Evolutionary conservation across 805 yeast genomes (phyloP), one percentile per base, ranked within the genome.

Genomic region (Candida alai): DNA sequence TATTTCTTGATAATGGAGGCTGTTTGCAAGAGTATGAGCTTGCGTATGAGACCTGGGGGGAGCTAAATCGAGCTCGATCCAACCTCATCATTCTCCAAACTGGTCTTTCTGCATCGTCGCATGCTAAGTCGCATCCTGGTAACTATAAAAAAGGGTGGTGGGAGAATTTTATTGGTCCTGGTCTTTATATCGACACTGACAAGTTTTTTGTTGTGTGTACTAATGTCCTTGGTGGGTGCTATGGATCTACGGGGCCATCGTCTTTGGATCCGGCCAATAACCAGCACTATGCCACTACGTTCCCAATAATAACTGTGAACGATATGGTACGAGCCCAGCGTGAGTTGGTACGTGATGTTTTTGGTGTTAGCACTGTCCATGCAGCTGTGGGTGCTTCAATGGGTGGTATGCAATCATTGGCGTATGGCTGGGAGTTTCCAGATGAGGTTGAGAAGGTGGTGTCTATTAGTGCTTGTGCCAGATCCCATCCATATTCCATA

Each of bases 401-500:
- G 94, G 97, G 97, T n/a, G 97, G 96, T n/a, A 87, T 89, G 96
- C 96, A 88, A 62, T 80, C 90, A 6, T 68, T 89, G 36, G 95
- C 96, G 0, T 85, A 78, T 56, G 95, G 87, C 1, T 73, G 77
- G 53, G 95, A 84, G 51, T 89, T 84, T 49, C 84, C 94, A 1
- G 80, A 81, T 30, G 74, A 70, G 36, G 96, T 88, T 3, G 73
- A 71, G 5, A 78, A 81, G 35, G 70, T 89, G 2, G 75, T 87
- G 1, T 74, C 85, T n/a, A 84, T 89, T 19, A 80, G 90, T 27
- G 96, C 95, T 3, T 88, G 96, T 64, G 95, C 95, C 2, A 73
- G 94, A 51, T 85, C 96, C 1, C 96, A 89, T 56, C 97, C 97
- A 2, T 84, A 84, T 45, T 85, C 96, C 2, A 86, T 89, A 43